Evolutionary conservation across 345 rosid genomes (phyloP).

Genomic region (Garcia nutans): DNA sequence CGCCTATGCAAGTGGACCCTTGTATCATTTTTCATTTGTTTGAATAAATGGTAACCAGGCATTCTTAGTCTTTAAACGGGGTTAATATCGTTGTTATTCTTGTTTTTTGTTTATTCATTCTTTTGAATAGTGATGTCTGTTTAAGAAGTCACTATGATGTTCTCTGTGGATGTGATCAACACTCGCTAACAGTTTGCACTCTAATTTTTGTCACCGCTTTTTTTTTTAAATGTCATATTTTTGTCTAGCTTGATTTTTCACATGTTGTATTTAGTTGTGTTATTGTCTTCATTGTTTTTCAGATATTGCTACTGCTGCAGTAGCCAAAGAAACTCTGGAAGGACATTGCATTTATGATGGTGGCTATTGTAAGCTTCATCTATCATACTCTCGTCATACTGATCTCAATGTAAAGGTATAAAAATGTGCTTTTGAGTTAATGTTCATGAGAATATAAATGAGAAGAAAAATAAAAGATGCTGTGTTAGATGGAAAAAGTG

Average conservation of each 20-base stretch:
- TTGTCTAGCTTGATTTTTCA: not conserved
- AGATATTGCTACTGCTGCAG: slow-evolving; percentile 78
- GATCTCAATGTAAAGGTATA: slow-evolving; percentile 99
- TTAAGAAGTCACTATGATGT: not conserved
- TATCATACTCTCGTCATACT: slow-evolving; percentile 99
- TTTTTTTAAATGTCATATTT: too few relatives aligned
- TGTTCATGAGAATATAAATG: slow-evolving; percentile 41
- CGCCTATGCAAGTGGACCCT: too few relatives aligned
- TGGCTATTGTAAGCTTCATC: slow-evolving; percentile 99
- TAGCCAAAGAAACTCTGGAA: slow-evolving; percentile 89
- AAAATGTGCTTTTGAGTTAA: slow-evolving; percentile 59
- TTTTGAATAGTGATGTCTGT: not conserved
- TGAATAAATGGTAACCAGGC: not conserved
- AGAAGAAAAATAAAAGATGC: slow-evolving; percentile 35
- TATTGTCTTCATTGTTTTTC: slow-evolving; percentile 28
- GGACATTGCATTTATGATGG: slow-evolving; percentile 99
- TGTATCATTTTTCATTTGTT: not conserved
- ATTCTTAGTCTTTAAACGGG: not conserved
- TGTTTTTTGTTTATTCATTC: not conserved
- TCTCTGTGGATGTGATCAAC: not conserved
- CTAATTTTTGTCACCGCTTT: too few relatives aligned
- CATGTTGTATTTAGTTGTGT: slow-evolving; percentile 4
- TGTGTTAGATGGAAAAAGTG: slow-evolving; percentile 42
- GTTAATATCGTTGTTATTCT: not conserved
- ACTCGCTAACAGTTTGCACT: not conserved